Evolutionary conservation across 495 filamentous ascomycete species (phyloP), one percentile per base, ranked within the genome.

Genomic region (Neurospora sp.): DNA sequence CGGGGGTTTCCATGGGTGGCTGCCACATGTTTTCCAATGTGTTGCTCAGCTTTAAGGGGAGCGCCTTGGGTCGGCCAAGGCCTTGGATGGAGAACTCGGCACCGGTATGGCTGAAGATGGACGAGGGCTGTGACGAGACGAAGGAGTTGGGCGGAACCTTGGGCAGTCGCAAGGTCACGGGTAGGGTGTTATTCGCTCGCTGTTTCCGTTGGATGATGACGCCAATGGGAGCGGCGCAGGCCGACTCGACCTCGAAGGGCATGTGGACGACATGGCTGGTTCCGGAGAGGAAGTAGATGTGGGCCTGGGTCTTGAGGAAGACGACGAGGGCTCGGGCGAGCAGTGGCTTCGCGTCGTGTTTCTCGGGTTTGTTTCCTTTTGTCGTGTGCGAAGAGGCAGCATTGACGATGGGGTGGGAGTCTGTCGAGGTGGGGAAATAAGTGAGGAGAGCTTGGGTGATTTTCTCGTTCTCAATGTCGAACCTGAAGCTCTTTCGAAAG

Each of bases 241-340:
- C 93, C 69, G 87, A 89, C 77, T 97, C 93, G 42, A 98, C 91
- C 80, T 97, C 94, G 76, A 99, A 98, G 16, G 96, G 94, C 73
- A 99, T 87, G 80, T 96, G 92, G 71, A 98, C 88, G 72, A 96
- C 89, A 87, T 98, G 93, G 80, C 89, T 97, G 35, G 92, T 88
- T 4, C 94, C 94, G 20, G 90, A 86, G n/a, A 97, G 87, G 79
- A 95, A 97, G 84, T 92, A 96, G 76, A 98, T 88, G 77, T 97
- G 96, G 35, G 93, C 94, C 78, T 98, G 95, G 4, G 92, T 92
- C 80, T 94, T 96, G 72, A 99, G 87, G 74, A 98, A 91, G 45
- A 98, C 90, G 7, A 98, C 94, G 69, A 99, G 82, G 37, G 96
- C 91, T 76, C 91, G 86, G 79, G 89, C 82, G 75, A 90, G 78